These are phyloP conservation scores for Pelargonium cotyledonis DNA, from an alignment of 441 rosid species.

Conservation along the genomic window DNA sequence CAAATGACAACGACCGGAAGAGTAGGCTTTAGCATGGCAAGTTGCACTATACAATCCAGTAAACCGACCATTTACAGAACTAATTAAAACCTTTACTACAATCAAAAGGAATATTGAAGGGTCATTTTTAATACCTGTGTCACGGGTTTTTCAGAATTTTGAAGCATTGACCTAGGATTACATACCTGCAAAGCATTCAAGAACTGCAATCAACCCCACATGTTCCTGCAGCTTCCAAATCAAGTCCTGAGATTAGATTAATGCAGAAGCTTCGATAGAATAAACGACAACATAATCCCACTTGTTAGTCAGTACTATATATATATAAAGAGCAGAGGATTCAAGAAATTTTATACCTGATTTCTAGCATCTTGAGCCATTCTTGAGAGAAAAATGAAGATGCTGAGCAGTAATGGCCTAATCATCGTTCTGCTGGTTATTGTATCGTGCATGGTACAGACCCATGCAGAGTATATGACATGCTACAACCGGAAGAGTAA, in stretches of 20 bases:
- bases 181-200: constrained; percentile 8
- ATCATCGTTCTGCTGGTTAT: constrained; percentile 17
- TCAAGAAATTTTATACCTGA: neutral
- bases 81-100: neutral
- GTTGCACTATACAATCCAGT: neutral
- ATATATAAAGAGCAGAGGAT: constrained; percentile 10
- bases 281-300: constrained; percentile 5
- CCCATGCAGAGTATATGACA: constrained; percentile 23
- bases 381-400: constrained; percentile 18
- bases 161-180: constrained; percentile 18
- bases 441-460: constrained; percentile 19
- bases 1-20: neutral
- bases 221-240: constrained; percentile 12
- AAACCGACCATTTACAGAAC: neutral
- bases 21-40: neutral
- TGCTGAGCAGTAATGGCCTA: constrained; percentile 1
- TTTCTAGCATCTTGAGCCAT: constrained; percentile 3
- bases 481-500: constrained; percentile 27
- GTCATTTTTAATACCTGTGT: neutral
- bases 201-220: constrained; percentile 7
- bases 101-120: neutral
- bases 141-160: neutral
- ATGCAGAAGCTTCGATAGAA: neutral
- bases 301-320: constrained; percentile 4
- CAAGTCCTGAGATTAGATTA: constrained; percentile 7